Percentiles rank a stretch among this genome's conserved stretches.
phyloP scores from a whole-genome alignment of 2,329 filamentous ascomycete genomes.

The Arthrobotrys entomopaga region DNA sequence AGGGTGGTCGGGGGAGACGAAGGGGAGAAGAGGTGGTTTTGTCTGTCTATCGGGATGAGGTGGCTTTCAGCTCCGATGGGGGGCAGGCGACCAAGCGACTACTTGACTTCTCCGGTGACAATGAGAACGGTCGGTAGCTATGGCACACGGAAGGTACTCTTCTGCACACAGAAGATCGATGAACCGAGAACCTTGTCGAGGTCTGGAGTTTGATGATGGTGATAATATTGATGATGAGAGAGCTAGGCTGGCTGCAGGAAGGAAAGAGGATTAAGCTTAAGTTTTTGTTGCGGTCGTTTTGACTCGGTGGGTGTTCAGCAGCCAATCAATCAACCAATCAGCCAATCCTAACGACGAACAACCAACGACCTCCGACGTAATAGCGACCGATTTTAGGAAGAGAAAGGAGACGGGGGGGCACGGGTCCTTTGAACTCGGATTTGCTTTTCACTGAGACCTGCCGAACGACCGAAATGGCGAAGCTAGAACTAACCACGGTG shows the following conservation, averaged over 20 bases:
- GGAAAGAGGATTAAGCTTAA: conserved; percentile 51
- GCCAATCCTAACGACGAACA: conserved; percentile 26
- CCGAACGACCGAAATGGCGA: too few species aligned
- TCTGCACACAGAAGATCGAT: not conserved
- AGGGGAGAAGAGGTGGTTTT: not conserved
- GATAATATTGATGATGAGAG: not conserved
- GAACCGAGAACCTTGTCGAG: not conserved
- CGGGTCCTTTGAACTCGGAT: too few species aligned
- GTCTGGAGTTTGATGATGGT: conserved; percentile 7
- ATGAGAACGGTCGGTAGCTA: not conserved
- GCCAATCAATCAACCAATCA: conserved; percentile 41
- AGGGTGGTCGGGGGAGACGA: conserved; percentile 23
- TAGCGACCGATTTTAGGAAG: not conserved
- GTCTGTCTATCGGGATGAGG: conserved; percentile 5
- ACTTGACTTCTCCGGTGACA: not conserved
- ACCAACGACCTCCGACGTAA: not conserved
- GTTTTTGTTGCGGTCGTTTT: conserved; percentile 51
- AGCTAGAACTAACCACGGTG: too few species aligned
- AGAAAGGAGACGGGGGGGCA: not conserved
- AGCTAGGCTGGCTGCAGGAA: conserved; percentile 2
- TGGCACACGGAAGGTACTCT: too few species aligned
- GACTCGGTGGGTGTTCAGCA: too few species aligned
- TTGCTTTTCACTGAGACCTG: too few species aligned
- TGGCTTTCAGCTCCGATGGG: not conserved
- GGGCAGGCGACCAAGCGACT: not conserved